A percentile compares a stretch with the other conserved stretches of the same genome.
phyloP scores from a whole-genome alignment of 495 filamentous ascomycete genomes.

The Glutinoglossum americanum region DNA sequence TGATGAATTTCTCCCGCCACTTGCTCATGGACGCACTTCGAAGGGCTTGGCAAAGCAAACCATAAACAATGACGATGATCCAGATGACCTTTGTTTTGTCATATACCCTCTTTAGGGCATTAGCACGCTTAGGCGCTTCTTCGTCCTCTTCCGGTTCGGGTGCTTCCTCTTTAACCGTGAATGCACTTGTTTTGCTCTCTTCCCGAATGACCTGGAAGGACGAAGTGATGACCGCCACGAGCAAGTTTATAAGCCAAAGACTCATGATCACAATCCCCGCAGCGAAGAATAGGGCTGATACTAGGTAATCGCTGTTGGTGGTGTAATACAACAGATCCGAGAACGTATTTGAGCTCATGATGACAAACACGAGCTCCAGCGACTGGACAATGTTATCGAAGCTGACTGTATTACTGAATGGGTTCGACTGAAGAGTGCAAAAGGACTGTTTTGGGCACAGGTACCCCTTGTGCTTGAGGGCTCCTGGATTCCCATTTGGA shows the following conservation, averaged over 20 bases:
- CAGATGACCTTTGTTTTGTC: constrained; percentile 56
- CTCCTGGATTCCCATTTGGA: constrained; percentile 21
- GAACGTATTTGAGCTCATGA: constrained; percentile 96
- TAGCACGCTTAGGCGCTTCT: constrained; percentile 26
- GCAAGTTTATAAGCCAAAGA: constrained; percentile 88
- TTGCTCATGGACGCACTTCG: constrained; percentile 52
- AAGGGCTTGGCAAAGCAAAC: constrained; percentile 49
- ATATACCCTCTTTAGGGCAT: constrained; percentile 42
- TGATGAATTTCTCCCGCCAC: constrained; percentile 29
- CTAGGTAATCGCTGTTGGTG: constrained; percentile 74
- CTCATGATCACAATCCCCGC: constrained; percentile 78
- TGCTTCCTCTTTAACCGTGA: constrained; percentile 52
- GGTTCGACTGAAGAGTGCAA: constrained; percentile 61
- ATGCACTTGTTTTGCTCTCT: constrained; percentile 84
- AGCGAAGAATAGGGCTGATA: constrained; percentile 67
- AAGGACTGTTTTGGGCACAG: constrained; percentile 64
- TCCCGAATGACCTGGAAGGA: constrained; percentile 97
- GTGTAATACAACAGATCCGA: constrained; percentile 86
- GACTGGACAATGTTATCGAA: constrained; percentile 91
- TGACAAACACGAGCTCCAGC: constrained; percentile 87
- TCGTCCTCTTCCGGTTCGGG: constrained; percentile 13
- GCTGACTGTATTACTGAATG: constrained; percentile 69
- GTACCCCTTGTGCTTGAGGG: constrained; percentile 52
- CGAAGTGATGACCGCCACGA: constrained; percentile 95
- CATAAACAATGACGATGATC: constrained; percentile 60